These are phyloP conservation scores for Murraya koenigii DNA, from an alignment of 345 rosid species.

Conservation along the genomic window DNA sequence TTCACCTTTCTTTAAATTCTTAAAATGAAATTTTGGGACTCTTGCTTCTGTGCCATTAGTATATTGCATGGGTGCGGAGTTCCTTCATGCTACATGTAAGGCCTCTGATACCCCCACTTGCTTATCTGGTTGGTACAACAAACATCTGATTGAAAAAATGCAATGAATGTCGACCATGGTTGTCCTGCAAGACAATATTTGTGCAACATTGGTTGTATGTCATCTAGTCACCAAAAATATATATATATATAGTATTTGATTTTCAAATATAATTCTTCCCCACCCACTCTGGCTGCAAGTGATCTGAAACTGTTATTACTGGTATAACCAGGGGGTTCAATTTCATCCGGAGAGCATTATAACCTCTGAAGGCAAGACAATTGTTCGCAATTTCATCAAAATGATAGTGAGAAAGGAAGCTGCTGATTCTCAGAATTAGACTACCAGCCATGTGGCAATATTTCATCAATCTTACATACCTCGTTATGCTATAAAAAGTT, in stretches of 20 bases:
- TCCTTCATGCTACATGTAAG: too few species aligned
- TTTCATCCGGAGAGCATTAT: conserved; percentile 98
- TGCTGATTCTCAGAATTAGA: conserved; percentile 44
- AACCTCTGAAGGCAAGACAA: conserved; percentile 68
- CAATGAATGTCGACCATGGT: not conserved
- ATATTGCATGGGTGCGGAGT: not conserved
- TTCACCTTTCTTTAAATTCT: not conserved
- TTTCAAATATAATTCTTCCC: not conserved
- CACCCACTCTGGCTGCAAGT: not conserved
- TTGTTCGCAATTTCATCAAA: conserved; percentile 74
- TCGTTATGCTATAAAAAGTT: not conserved
- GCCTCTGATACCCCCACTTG: too few species aligned
- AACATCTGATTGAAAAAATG: not conserved
- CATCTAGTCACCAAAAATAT: not conserved
- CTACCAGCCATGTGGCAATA: not conserved
- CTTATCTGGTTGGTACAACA: not conserved
- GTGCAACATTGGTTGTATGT: not conserved
- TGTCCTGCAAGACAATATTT: not conserved
- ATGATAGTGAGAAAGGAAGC: conserved; percentile 53
- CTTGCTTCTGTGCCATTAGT: not conserved
- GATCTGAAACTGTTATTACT: not conserved
- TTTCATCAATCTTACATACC: too few species aligned
- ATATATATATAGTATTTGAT: not conserved
- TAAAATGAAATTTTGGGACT: not conserved
- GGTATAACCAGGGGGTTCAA: conserved; percentile 73